Conservation (phyloP, 441 rosid genomes). For the Euphorbia celastroides region DNA sequence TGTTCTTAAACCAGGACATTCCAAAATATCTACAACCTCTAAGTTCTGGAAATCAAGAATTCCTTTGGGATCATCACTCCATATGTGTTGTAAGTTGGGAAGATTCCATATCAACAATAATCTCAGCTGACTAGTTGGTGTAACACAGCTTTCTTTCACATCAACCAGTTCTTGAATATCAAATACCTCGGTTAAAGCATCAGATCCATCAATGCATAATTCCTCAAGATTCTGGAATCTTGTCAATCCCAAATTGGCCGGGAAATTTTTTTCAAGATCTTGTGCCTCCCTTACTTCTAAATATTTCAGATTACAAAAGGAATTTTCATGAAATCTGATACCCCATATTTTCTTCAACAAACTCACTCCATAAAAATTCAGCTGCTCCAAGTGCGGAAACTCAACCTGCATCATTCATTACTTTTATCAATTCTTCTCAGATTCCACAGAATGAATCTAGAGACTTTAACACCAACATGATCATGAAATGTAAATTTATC, state of each 20-base stretch:
- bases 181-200: slow-evolving; percentile 24
- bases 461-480: no score
- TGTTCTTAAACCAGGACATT: slow-evolving; percentile 3
- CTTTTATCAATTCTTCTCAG: no score
- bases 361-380: slow-evolving; percentile 3
- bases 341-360: slow-evolving; percentile 21
- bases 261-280: background rate
- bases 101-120: background rate
- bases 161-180: slow-evolving; percentile 12
- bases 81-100: slow-evolving; percentile 25
- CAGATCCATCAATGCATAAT: background rate
- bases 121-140: background rate
- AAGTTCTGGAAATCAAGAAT: slow-evolving; percentile 19
- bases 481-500: no score
- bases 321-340: background rate
- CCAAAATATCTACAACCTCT: background rate
- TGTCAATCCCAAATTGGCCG: slow-evolving; percentile 2
- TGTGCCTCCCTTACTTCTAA: background rate
- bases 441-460: no score
- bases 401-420: slow-evolving; percentile 8
- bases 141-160: background rate
- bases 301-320: slow-evolving; percentile 10
- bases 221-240: slow-evolving; percentile 1
- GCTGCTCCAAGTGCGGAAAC: slow-evolving; percentile 10
- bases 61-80: slow-evolving; percentile 20